Base-by-base conservation (phyloP, 176 grass and related monocot genomes). In the Bolboschoenus planiculmis region DNA sequence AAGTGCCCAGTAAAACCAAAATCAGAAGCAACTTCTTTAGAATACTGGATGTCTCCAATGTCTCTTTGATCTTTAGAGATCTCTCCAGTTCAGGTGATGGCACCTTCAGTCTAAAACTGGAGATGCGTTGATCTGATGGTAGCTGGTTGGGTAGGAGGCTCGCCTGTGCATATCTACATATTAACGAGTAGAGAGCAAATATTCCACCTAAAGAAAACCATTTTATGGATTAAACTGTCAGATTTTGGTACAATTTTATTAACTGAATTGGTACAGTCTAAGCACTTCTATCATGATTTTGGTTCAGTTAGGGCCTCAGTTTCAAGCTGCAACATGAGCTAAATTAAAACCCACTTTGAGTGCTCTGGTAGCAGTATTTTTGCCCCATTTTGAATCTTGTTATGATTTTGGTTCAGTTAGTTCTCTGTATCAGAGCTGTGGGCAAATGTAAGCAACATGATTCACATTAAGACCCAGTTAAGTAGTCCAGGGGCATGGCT, bases 151-250 rank as follows among this genome's bases (percentile, higher is more conserved):
- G 96, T 76, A 99, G 89, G 48, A 99, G 83, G 79, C 87, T 95
- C 51, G 91, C 96, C 86, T 93, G 93, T 80, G 92, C 90, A 85
- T 95, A 93, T 84, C 96, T 91, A 81, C 96, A 99, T 85, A 99
- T 99, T 86, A 95, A 86, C 10, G 92, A 99, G 85, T 99, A 99
- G 54, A 99, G 87, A 81, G 96, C 96, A 90, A 99, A 99, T 67
- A 82, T 99, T n/a, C 96, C 96, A 66, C 96, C 96, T 99, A 84
- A 83, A 89, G 86, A 89, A 90, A 85, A 51, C 4, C 44, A 51
- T 74, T 5, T 9, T 73, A 44, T 48, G n/a, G 20, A 74, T 44
- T 29, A 29, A 26, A 47, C 0, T 47, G 42, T 47, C 39, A 48
- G 40, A 44, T 11, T 24, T 73, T 73, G 33, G 2, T n/a, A 68